Conservation (phyloP, 345 rosid genomes). For the Ailanthus altissimus region DNA sequence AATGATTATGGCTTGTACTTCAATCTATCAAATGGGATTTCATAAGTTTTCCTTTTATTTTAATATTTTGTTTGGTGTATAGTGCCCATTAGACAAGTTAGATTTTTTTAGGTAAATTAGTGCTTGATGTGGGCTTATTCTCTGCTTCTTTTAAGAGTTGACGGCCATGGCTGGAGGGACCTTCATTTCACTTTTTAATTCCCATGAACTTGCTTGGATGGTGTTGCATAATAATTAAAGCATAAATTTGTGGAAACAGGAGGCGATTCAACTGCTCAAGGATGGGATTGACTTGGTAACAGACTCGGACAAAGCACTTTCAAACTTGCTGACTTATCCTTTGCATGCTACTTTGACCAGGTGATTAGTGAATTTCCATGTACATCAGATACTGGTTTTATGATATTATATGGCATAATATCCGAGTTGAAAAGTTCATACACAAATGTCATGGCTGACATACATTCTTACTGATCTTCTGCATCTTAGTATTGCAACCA, state of each 20-base stretch:
- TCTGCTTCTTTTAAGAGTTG: not conserved
- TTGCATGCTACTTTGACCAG: slow-evolving; percentile 62
- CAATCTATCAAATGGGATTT: not conserved
- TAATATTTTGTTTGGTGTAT: not conserved
- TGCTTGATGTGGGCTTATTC: slow-evolving; percentile 6
- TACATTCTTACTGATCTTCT: not conserved
- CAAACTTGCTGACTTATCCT: slow-evolving; percentile 85
- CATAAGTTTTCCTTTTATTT: not conserved
- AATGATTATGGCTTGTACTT: not conserved
- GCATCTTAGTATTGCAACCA: not conserved
- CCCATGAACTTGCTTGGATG: not conserved
- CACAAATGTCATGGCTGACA: not conserved
- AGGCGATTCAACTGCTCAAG: slow-evolving; percentile 81
- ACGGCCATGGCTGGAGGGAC: not conserved
- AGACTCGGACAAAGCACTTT: slow-evolving; percentile 79
- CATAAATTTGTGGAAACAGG: slow-evolving; percentile 50
- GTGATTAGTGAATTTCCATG: slow-evolving; percentile 39
- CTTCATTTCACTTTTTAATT: slow-evolving; percentile 4
- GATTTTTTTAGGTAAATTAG: not conserved
- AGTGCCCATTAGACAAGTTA: not conserved
- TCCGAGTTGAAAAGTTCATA: not conserved
- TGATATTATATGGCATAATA: not conserved
- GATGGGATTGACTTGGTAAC: slow-evolving; percentile 94
- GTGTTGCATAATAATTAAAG: not conserved
- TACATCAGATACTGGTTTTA: not conserved